Conservation (phyloP, 2,329 filamentous ascomycete species). For the Leptographium galeiforme region DNA sequence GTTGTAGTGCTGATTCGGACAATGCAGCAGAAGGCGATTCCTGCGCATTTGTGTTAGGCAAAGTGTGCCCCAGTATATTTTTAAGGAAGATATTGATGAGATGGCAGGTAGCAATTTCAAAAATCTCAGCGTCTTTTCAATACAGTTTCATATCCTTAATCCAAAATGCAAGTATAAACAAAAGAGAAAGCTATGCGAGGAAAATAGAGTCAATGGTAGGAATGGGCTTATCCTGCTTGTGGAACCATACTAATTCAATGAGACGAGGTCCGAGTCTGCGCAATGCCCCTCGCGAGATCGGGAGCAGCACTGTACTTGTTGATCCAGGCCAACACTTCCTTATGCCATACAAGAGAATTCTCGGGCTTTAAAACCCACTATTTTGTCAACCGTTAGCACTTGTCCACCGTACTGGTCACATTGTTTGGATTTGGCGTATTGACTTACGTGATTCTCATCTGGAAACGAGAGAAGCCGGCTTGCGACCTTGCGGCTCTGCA, state of each 20-base stretch:
- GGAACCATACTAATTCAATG: not conserved
- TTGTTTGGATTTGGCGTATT: not conserved
- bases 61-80: too few relatives aligned
- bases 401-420: not conserved
- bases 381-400: not conserved
- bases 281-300: not conserved
- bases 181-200: not conserved
- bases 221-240: too few relatives aligned
- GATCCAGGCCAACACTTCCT: constrained; percentile 68
- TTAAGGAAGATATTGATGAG: not conserved
- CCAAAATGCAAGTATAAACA: not conserved
- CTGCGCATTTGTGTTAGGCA: not conserved
- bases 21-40: constrained; percentile 3
- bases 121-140: too few relatives aligned
- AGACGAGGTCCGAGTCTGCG: not conserved
- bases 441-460: constrained; percentile 49
- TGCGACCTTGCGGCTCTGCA: constrained; percentile 62
- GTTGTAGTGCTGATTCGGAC: constrained; percentile 5
- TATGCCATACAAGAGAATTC: constrained; percentile 84
- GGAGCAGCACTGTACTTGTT: constrained; percentile 42
- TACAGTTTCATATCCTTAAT: too few relatives aligned
- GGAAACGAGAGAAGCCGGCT: constrained; percentile 73
- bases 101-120: too few relatives aligned
- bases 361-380: constrained; percentile 82
- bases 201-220: too few relatives aligned